Evolutionary conservation across 352 stramenopile genomes (phyloP).

Genomic region (Peronospora farinosa): DNA sequence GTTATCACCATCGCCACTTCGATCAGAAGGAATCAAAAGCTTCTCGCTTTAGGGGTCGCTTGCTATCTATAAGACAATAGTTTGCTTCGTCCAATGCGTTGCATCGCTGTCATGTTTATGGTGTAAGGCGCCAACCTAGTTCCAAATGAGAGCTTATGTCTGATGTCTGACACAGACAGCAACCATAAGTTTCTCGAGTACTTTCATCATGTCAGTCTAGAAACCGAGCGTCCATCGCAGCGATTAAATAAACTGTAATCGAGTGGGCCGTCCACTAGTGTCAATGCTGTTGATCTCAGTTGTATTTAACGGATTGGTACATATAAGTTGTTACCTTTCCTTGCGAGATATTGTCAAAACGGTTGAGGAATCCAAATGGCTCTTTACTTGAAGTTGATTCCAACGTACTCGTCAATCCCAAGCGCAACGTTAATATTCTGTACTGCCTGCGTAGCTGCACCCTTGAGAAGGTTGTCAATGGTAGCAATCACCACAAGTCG

Average conservation of each 20-base stretch:
- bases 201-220: conserved; percentile 2
- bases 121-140: neutral
- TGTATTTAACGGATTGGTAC: neutral
- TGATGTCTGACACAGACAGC: conserved; percentile 1
- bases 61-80: conserved; percentile 14
- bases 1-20: conserved; percentile 4
- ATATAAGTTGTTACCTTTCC: neutral
- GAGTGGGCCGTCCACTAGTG: conserved; percentile 2
- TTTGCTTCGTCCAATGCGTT: conserved; percentile 7
- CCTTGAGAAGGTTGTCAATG: conserved; percentile 94
- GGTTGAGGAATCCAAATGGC: conserved; percentile 8
- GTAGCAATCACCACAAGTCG: conserved; percentile 83
- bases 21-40: conserved; percentile 9
- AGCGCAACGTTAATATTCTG: conserved; percentile 94
- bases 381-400: conserved; percentile 40
- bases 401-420: conserved; percentile 83
- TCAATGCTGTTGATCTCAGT: neutral
- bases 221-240: conserved; percentile 3
- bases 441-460: conserved; percentile 87
- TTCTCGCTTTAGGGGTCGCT: conserved; percentile 5
- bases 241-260: conserved; percentile 5
- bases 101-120: neutral
- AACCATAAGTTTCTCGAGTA: conserved; percentile 4
- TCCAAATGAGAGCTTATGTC: neutral
- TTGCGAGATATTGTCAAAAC: conserved; percentile 9